Percentiles rank a stretch among this genome's conserved stretches.
Conservation (phyloP, 2,329 filamentous ascomycete genomes). For the Neurospora sp. region DNA sequence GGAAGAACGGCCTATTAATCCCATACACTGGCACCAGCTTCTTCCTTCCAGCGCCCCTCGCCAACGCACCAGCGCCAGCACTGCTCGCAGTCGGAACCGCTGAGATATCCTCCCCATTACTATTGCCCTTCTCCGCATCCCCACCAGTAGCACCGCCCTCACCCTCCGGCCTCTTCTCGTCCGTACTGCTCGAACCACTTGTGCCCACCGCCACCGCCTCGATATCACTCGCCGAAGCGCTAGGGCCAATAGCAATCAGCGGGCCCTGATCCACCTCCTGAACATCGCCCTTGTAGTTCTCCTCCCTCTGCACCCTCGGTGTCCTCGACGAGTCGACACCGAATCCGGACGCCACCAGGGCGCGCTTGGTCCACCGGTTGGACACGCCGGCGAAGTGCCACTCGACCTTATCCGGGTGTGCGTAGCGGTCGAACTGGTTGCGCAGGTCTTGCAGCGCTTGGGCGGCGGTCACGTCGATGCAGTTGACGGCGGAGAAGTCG, state of each 20-base stretch:
- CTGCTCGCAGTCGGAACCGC: conserved; percentile 12
- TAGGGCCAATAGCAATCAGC: conserved; percentile 10
- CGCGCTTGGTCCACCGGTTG: conserved; percentile 48
- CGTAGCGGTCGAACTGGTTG: conserved; percentile 42
- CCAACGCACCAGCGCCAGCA: neutral
- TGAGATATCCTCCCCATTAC: conserved; percentile 13
- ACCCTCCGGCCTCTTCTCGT: neutral
- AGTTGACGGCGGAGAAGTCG: conserved; percentile 47
- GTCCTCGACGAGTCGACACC: conserved; percentile 25
- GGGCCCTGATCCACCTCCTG: conserved; percentile 5
- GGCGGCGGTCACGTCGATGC: conserved; percentile 46
- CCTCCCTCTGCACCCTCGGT: neutral
- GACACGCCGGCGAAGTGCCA: conserved; percentile 44
- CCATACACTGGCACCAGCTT: conserved; percentile 24
- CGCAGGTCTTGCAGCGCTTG: conserved; percentile 47
- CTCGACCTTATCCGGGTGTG: conserved; percentile 35
- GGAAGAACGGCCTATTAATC: conserved; percentile 38
- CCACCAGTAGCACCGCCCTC: neutral
- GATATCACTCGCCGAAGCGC: neutral
- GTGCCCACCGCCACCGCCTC: neutral
- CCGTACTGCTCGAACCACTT: neutral
- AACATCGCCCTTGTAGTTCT: neutral
- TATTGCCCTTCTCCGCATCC: conserved; percentile 3
- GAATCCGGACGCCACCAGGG: conserved; percentile 46
- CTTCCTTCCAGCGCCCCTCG: conserved; percentile 1